Base-by-base conservation (phyloP, 345 rosid genomes). In the Brassica juncea region DNA sequence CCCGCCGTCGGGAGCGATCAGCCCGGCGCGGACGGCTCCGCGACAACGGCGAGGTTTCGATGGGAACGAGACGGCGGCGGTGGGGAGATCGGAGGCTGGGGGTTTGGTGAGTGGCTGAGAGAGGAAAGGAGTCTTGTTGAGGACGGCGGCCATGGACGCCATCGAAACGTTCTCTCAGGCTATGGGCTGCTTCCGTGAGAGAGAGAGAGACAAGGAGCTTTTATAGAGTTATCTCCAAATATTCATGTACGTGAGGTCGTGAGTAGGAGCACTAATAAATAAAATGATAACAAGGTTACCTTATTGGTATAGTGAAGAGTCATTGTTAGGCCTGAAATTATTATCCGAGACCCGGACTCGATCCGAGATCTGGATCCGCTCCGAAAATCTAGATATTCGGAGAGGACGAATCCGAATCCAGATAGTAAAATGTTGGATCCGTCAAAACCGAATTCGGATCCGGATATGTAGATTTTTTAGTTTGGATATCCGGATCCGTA, bases 1-100 rank as follows among this genome's bases (percentile, higher is more conserved):
- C 6, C 99, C 98, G 0, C 98, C 98, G 75, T 94, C 99, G 1
- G 99, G 98, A 28, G 91, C 86, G 81, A 94, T 94, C 85, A 94
- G 73, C 5, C 82, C 89, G 7, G 93, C 80, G 14, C 85, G 84
- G 37, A 85, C 39, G 2, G 74, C 57, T 62, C 71, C 64, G 47
- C 80, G 77, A n/a, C 68, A 80, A 7, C 60, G 23, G 63, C 68
- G 70, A 30, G 59, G 37, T 2, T 75, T 57, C 14, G 84, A 55
- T 1, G 71, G 66, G 82, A 85, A 63, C 3, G 89, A 78, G 6
- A 88, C 65, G 73, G 83, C 21, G 34, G 83, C 19, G 73, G 86
- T 75, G 70, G 86, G 42, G 65, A 86, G 79, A 70, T 82, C 87
- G 79, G 86, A 60, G 69, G 16, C 35, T 55, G 61, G 55, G 28